These are phyloP conservation scores for Ascochyta pisi DNA, from an alignment of 2,329 filamentous ascomycete genomes.

Conservation along the genomic window DNA sequence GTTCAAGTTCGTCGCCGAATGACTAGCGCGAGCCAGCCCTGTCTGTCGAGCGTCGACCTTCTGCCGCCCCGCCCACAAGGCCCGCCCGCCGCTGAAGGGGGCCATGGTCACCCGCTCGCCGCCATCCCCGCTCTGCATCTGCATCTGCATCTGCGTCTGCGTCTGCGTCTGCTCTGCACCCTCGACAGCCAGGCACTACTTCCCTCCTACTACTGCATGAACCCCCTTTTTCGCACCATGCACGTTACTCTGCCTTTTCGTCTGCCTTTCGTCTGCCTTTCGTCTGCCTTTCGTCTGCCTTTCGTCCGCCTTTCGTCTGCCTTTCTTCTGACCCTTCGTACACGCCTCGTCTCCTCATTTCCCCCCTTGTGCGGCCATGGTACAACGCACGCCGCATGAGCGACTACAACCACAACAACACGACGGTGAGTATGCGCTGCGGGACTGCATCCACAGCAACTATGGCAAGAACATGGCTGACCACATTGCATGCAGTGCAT, in stretches of 20 bases:
- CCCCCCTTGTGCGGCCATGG: conserved; percentile 2
- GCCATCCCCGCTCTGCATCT: conserved; percentile 4
- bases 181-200: too few species aligned
- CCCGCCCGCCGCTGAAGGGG: background rate
- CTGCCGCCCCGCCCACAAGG: background rate
- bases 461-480: background rate
- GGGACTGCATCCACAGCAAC: too few species aligned
- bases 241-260: background rate
- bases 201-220: background rate
- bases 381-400: background rate
- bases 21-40: conserved; percentile 2
- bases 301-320: too few species aligned
- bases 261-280: background rate
- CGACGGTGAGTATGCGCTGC: background rate
- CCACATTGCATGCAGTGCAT: background rate
- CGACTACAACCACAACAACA: conserved; percentile 3
- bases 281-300: too few species aligned
- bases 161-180: too few species aligned
- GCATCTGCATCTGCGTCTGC: background rate
- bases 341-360: background rate
- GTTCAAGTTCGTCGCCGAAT: conserved; percentile 3
- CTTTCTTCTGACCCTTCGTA: background rate
- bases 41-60: background rate
- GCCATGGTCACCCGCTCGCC: background rate
- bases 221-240: background rate